phyloP scores from a whole-genome alignment of 176 grass and related monocot genomes.

The Pontederia paniculata region DNA sequence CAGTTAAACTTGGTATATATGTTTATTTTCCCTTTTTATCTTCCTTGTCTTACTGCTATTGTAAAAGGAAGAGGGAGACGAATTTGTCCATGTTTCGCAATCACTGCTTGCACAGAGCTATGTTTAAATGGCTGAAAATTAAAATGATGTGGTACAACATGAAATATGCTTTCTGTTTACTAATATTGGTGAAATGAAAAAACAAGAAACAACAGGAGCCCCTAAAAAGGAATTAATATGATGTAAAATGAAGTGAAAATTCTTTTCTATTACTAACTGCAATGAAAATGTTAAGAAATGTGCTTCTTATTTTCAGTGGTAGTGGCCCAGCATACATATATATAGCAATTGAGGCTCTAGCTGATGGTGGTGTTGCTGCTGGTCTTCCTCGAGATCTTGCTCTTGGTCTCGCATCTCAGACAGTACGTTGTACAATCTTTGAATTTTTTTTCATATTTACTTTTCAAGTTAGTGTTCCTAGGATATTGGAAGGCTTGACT shows the following conservation, averaged over 20 bases:
- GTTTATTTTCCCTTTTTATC: no score
- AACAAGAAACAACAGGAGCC: no score
- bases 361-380: conserved; percentile 96
- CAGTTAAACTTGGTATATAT: no score
- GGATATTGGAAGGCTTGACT: background rate
- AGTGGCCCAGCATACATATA: conserved; percentile 96
- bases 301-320: conserved; percentile 48
- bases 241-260: background rate
- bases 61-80: no score
- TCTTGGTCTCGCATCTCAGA: conserved; percentile 87
- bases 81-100: no score
- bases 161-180: no score
- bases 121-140: no score
- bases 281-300: background rate
- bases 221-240: no score
- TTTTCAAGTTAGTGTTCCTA: background rate
- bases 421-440: conserved; percentile 39
- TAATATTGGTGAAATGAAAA: no score
- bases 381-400: conserved; percentile 96
- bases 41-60: no score
- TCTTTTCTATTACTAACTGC: background rate
- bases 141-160: no score
- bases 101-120: no score
- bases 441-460: background rate
- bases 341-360: conserved; percentile 91